These are phyloP conservation scores for Annulohypoxylon bovei DNA, from an alignment of 495 filamentous ascomycete species.

Conservation along the genomic window DNA sequence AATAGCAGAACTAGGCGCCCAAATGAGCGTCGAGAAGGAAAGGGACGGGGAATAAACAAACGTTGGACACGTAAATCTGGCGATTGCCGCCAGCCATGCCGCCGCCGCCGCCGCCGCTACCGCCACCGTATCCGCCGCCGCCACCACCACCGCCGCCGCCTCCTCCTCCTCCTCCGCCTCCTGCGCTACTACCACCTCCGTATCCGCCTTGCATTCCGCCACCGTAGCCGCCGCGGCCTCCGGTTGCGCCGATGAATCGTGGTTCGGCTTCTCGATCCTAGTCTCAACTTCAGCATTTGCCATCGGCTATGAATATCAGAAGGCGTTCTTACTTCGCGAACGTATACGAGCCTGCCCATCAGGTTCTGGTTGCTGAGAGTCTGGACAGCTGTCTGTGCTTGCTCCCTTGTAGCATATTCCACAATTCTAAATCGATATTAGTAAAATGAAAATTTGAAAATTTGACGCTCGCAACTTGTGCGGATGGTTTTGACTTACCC, in stretches of 20 bases:
- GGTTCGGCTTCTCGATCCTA: constrained; percentile 97
- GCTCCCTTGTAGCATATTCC: constrained; percentile 99
- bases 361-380: constrained; percentile 98
- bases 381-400: constrained; percentile 97
- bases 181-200: constrained; percentile 52
- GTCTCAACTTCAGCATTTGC: constrained; percentile 34
- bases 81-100: constrained; percentile 68
- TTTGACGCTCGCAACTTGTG: background rate
- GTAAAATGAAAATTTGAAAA: background rate
- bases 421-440: constrained; percentile 78
- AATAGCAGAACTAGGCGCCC: constrained; percentile 47
- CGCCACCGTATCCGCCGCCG: constrained; percentile 63
- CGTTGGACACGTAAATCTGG: constrained; percentile 97
- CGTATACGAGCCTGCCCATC: constrained; percentile 97
- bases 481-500: constrained; percentile 72
- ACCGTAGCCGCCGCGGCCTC: constrained; percentile 73
- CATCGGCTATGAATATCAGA: constrained; percentile 13
- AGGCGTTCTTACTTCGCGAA: constrained; percentile 81
- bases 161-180: constrained; percentile 52
- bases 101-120: constrained; percentile 49
- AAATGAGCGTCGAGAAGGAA: constrained; percentile 27
- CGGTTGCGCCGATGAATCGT: constrained; percentile 81
- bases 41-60: constrained; percentile 69
- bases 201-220: constrained; percentile 59
- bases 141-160: constrained; percentile 59